Evolutionary conservation across 495 filamentous ascomycete genomes (phyloP).

Genomic region (Cercophora scortea): DNA sequence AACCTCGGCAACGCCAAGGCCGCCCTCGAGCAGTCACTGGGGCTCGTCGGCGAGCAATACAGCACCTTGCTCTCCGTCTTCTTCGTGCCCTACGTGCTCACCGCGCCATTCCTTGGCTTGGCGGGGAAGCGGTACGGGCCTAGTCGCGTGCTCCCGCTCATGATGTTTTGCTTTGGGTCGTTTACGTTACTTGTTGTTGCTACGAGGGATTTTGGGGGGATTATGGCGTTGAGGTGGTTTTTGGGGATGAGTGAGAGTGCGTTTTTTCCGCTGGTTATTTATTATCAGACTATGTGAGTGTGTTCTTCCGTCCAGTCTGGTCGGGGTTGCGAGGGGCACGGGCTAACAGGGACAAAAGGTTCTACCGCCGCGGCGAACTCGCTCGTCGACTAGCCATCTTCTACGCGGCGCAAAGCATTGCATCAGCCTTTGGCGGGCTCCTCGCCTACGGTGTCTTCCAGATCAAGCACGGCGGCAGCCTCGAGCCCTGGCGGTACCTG

Average conservation of each 20-base stretch:
- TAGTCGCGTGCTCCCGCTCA: constrained; percentile 51
- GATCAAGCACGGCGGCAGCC: constrained; percentile 41
- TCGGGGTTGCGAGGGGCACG: not conserved
- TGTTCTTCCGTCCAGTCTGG: not conserved
- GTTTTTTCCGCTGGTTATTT: constrained; percentile 64
- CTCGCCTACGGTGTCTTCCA: constrained; percentile 72
- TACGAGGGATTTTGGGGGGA: constrained; percentile 54
- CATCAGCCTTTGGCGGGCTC: constrained; percentile 65
- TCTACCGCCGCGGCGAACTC: constrained; percentile 71
- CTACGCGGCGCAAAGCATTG: constrained; percentile 69
- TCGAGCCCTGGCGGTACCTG: constrained; percentile 63
- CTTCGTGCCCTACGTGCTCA: constrained; percentile 70
- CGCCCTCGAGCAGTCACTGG: constrained; percentile 23
- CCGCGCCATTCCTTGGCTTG: constrained; percentile 59
- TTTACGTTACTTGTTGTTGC: constrained; percentile 48
- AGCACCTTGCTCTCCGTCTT: constrained; percentile 67
- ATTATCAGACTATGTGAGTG: constrained; percentile 29
- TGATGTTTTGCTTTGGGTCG: constrained; percentile 61
- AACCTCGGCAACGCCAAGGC: constrained; percentile 66
- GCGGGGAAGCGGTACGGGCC: constrained; percentile 62
- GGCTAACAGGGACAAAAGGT: constrained; percentile 19
- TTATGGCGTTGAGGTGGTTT: constrained; percentile 60
- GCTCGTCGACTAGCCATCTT: constrained; percentile 70
- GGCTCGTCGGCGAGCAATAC: constrained; percentile 57
- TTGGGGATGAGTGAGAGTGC: constrained; percentile 65